Conservation (phyloP, 148 eudicot genomes). For the Polygonum aviculare region DNA sequence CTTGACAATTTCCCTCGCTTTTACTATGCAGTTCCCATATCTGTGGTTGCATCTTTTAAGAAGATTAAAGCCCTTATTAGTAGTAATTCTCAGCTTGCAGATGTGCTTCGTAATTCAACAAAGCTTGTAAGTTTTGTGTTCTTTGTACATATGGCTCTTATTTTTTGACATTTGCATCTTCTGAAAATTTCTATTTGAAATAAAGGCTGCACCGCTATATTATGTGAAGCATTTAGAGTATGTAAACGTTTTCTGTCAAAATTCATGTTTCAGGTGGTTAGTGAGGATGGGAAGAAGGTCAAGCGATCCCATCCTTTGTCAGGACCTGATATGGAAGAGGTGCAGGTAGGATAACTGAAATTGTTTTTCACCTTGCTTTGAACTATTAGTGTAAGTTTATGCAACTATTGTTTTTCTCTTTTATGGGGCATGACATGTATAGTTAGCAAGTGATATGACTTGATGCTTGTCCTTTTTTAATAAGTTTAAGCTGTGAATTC, state of each 20-base stretch:
- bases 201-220: not conserved
- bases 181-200: not conserved
- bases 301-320: constrained; percentile 70
- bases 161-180: not conserved
- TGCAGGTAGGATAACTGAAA: constrained; percentile 49
- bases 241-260: not conserved
- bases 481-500: not conserved
- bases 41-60: constrained; percentile 89
- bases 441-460: not conserved
- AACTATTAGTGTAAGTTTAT: not conserved
- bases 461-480: not conserved
- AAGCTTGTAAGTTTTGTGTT: constrained; percentile 62
- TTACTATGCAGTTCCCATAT: constrained; percentile 61
- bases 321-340: constrained; percentile 75
- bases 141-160: not conserved
- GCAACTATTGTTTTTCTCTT: not conserved
- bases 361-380: constrained; percentile 3
- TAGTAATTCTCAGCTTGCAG: constrained; percentile 77
- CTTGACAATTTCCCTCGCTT: not conserved
- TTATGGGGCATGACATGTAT: not conserved
- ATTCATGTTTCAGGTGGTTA: constrained; percentile 50
- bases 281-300: constrained; percentile 95
- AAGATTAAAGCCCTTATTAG: constrained; percentile 74
- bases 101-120: constrained; percentile 57
- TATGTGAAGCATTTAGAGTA: not conserved